Conservation (phyloP, 805 yeast species). For the Candida chilensis region DNA sequence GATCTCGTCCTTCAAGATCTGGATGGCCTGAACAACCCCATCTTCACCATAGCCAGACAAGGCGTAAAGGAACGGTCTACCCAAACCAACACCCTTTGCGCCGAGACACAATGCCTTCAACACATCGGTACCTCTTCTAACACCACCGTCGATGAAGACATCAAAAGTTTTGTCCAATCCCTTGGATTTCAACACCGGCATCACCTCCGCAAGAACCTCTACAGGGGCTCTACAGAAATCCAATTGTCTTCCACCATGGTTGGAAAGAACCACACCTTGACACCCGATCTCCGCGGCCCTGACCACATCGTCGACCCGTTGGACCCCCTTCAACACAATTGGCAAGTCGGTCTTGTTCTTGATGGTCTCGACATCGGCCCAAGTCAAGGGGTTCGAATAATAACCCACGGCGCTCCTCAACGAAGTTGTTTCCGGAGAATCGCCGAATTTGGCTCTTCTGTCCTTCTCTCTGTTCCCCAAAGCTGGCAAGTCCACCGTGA, state of each 20-base stretch:
- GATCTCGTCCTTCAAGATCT: constrained; percentile 52
- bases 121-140: constrained; percentile 71
- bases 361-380: constrained; percentile 19
- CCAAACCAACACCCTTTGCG: constrained; percentile 68
- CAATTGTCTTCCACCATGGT: constrained; percentile 70
- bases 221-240: constrained; percentile 56
- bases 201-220: constrained; percentile 50
- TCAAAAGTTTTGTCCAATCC: constrained; percentile 43
- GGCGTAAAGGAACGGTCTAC: constrained; percentile 70
- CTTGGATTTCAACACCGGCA: constrained; percentile 27
- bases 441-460: constrained; percentile 22
- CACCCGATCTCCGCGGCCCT: constrained; percentile 49
- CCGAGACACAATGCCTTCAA: constrained; percentile 71
- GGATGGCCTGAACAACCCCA: constrained; percentile 61
- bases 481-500: constrained; percentile 48
- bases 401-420: constrained; percentile 18
- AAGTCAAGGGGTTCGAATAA: constrained; percentile 17
- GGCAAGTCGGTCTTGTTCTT: constrained; percentile 29
- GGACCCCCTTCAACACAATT: constrained; percentile 53
- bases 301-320: constrained; percentile 56
- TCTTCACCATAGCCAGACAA: constrained; percentile 74
- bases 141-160: constrained; percentile 69
- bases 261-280: constrained; percentile 58
- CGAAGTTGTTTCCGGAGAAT: constrained; percentile 14
- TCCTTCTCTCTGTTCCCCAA: constrained; percentile 48